Evolutionary conservation across 345 rosid genomes (phyloP), one percentile per base, ranked within the genome.

Genomic region (Brassica nigra): DNA sequence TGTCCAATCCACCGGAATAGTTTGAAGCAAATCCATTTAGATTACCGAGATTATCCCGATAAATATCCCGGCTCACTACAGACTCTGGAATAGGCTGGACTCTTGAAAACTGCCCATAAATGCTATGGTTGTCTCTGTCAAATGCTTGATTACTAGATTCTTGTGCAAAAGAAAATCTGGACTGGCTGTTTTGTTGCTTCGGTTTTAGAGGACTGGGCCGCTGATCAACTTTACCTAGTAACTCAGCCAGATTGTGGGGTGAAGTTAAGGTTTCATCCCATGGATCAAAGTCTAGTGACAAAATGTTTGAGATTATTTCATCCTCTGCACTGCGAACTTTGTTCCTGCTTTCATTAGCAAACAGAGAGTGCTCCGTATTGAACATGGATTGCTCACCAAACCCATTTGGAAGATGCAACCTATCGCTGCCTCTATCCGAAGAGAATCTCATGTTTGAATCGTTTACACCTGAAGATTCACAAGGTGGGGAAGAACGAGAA

Each of bases 81-180:
- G 88, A 81, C 83, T 88, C 86, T 66, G 74, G 87, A 67, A 54
- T 62, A 62, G 89, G 62, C 47, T 75, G 81, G 78, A 65, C 84
- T 71, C 77, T 85, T 20, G 84, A 76, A 42, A 84, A 57, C 77
- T 87, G 90, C 63, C 88, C 84, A 58, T 73, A 81, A 47, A 61
- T 76, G 80, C 73, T 82, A 78, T 82, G 83, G 23, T 82, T 79
- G 68, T 84, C 87, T 37, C 61, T 62, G 61, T 83, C 88, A 77
- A 75, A 68, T 64, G 83, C 75, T 71, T 81, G 90, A 74, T 80
- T 79, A 65, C 77, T 83, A 11, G 90, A 70, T 62, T 88, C 97
- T 42, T 91, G 88, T 0, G 99, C 99, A 81, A 93, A 91, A 31
- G 99, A 91, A 86, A 95, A 93, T 83, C 93, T 92, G 63, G 98